A percentile compares a stretch with the other conserved stretches of the same genome.
Conservation (phyloP, 176 grass and related monocot genomes). For the Aechmea fasciata region DNA sequence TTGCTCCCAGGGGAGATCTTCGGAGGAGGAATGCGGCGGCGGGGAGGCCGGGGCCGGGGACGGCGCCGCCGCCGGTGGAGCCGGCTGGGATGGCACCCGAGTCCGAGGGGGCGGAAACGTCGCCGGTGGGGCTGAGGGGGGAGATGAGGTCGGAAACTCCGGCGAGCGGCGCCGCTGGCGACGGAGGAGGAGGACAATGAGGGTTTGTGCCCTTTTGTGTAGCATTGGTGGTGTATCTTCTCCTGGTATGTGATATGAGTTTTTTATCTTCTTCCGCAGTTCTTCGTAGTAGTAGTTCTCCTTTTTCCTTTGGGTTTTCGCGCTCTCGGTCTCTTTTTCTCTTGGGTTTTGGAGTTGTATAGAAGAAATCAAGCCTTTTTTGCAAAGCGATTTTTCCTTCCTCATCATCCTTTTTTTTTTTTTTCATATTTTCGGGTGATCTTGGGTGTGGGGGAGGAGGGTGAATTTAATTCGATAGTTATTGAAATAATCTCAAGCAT, state of each 20-base stretch:
- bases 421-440: constrained; percentile 11
- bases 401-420: constrained; percentile 17
- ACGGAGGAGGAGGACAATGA: constrained; percentile 8
- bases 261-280: constrained; percentile 2
- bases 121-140: constrained; percentile 29
- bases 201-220: constrained; percentile 20
- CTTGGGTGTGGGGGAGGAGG: constrained; percentile 11
- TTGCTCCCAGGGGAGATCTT: constrained; percentile 90
- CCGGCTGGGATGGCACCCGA: constrained; percentile 9
- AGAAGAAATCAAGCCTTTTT: constrained; percentile 32
- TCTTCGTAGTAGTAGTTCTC: not conserved
- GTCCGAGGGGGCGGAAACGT: constrained; percentile 40
- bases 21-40: not conserved
- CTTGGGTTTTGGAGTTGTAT: constrained; percentile 28
- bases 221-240: constrained; percentile 39
- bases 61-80: not conserved
- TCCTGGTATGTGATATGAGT: constrained; percentile 61
- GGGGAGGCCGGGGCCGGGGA: not conserved
- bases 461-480: not conserved
- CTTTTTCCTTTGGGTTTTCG: not conserved
- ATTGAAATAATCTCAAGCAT: constrained; percentile 9
- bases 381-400: constrained; percentile 42
- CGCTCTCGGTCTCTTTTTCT: constrained; percentile 21
- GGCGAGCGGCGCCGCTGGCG: not conserved
- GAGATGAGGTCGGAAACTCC: constrained; percentile 22